Percentiles rank a stretch among this genome's conserved stretches.
Evolutionary conservation across 768 basidiomycete species (phyloP).

Genomic region (Lentinula guzmanii): DNA sequence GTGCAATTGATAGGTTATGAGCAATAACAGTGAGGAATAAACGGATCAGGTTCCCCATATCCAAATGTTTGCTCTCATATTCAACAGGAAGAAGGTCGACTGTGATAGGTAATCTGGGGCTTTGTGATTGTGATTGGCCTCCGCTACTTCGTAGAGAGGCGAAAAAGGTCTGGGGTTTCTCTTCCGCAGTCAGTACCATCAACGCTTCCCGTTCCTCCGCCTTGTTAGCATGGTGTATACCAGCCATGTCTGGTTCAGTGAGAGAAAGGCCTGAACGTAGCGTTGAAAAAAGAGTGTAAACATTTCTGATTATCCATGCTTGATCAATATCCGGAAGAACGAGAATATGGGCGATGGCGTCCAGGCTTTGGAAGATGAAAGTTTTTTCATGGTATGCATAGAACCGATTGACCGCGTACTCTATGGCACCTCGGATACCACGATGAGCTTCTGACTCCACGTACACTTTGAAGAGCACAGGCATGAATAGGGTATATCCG

Average conservation of each 20-base stretch:
- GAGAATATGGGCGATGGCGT: constrained; percentile 51
- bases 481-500: constrained; percentile 73
- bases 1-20: constrained; percentile 58
- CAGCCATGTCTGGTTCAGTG: constrained; percentile 50
- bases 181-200: constrained; percentile 63
- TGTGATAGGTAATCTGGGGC: constrained; percentile 33
- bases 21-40: constrained; percentile 78
- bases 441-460: constrained; percentile 49
- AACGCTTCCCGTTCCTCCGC: constrained; percentile 66
- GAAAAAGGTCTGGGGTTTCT: constrained; percentile 66
- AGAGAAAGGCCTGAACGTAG: constrained; percentile 35
- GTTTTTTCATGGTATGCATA: constrained; percentile 67
- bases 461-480: constrained; percentile 64
- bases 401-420: constrained; percentile 68
- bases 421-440: constrained; percentile 61
- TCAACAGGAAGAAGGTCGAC: constrained; percentile 53
- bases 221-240: constrained; percentile 59
- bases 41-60: constrained; percentile 60
- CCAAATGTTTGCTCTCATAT: constrained; percentile 51
- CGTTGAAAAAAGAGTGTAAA: constrained; percentile 56
- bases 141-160: constrained; percentile 39
- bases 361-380: constrained; percentile 71
- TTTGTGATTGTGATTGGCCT: constrained; percentile 11
- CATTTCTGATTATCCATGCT: constrained; percentile 46
- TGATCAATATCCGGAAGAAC: constrained; percentile 41